phyloP scores from a whole-genome alignment of 192 early-diverging fungal species.

The Coemansia sp. region DNA sequence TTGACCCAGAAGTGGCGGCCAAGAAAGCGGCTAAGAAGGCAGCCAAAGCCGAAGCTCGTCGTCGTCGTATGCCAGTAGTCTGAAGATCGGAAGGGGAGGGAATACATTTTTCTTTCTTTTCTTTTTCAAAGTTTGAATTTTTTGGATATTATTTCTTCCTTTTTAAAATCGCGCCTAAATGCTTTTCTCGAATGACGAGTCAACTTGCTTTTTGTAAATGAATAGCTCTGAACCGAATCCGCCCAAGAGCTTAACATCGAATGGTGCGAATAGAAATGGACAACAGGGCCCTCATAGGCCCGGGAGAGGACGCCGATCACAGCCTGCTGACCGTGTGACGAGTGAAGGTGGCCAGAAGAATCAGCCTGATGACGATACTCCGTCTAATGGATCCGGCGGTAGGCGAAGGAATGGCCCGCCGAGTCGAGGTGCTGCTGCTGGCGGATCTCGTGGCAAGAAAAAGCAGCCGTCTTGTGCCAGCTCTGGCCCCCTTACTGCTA shows the following conservation, averaged over 20 bases:
- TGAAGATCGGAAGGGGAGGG: neutral
- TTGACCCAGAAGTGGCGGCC: conserved; percentile 23
- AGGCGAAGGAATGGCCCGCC: neutral
- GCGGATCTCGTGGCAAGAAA: neutral
- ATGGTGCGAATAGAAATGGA: neutral
- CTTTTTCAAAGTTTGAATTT: neutral
- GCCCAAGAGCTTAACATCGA: neutral
- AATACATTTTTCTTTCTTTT: neutral
- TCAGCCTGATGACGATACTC: neutral
- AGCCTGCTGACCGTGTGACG: neutral
- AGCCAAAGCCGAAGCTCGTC: conserved; percentile 43
- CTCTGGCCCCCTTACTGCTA: neutral
- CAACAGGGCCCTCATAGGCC: neutral
- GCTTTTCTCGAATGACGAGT: neutral
- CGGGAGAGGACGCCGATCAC: neutral
- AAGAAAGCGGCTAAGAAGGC: conserved; percentile 51
- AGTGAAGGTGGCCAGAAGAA: neutral
- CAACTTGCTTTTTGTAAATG: neutral
- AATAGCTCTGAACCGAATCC: conserved; percentile 4
- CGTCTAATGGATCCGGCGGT: neutral
- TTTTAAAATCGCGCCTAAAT: conserved; percentile 5
- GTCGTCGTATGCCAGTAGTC: conserved; percentile 37
- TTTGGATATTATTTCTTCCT: neutral
- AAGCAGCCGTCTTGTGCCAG: neutral
- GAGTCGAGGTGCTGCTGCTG: neutral